Conservation (phyloP, 768 basidiomycete species). For the Chlorophyllum brunneum region DNA sequence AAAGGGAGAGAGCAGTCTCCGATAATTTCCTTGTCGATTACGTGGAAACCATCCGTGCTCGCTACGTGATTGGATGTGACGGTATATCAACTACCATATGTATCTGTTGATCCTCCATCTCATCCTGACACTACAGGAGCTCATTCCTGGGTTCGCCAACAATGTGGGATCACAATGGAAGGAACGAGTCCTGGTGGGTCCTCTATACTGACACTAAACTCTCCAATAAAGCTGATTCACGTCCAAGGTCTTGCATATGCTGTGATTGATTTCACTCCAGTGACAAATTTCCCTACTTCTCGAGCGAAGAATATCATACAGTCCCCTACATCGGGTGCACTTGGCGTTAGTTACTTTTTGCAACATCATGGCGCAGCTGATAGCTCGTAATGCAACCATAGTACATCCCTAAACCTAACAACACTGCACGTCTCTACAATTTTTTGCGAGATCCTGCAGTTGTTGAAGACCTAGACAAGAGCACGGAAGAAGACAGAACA, state of each 20-base stretch:
- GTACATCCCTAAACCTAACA: background rate
- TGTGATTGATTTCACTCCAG: background rate
- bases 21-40: background rate
- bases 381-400: background rate
- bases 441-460: background rate
- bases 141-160: conserved; percentile 19
- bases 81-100: conserved; percentile 4
- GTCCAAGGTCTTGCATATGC: background rate
- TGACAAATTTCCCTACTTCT: background rate
- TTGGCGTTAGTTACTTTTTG: background rate
- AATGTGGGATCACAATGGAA: background rate
- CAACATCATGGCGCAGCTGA: too few species aligned
- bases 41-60: conserved; percentile 13
- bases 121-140: conserved; percentile 14
- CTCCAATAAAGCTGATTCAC: background rate
- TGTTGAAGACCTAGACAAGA: background rate
- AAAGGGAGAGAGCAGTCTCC: background rate
- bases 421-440: background rate
- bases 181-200: background rate
- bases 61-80: conserved; percentile 22
- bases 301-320: background rate
- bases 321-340: background rate
- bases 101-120: background rate
- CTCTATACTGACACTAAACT: background rate
- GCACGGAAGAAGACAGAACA: background rate